Evolutionary conservation across 495 filamentous ascomycete genomes (phyloP), one percentile per base, ranked within the genome.

Genomic region (Penicillium dipodomyicola): DNA sequence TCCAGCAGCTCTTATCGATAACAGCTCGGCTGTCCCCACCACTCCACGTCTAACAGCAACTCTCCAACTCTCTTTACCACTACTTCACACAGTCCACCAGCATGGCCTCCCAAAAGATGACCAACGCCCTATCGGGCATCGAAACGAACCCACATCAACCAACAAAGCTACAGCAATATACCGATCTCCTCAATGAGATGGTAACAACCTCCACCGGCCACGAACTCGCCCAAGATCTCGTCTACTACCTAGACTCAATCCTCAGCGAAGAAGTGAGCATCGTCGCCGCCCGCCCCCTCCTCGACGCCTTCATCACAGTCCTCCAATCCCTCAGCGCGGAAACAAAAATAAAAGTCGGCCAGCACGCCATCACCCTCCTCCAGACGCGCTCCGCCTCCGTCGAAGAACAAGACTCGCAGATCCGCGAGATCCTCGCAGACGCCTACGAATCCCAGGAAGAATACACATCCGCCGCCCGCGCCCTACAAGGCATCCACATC

Each of bases 361-460:
- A 83, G 55, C 81, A 87, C 62, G 82, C 87, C 27, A 76, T 93
- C 37, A 76, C 79, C 43, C 75, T 84, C 37, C 80, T 96, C 30
- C 77, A 81, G 55, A 79, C 83, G 49, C 81, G 82, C 65, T 77
- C 87, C 61, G 77, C 87, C 54, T 90, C 89, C 5, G 89, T 89
- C 64, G 95, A 97, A 72, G 90, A 97, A 70, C 84, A 88, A 57
- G 90, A 91, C 62, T 80, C 86, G 1, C 79, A 81, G 55, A 82
- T 97, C 49, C 87, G 91, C 46, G 85, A 91, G 62, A 80, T 91
- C 23, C 79, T 96, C 5, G 94, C 95, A 5, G 82, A 88, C 50
- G 89, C 91, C 23, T 87, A 94, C 76, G 91, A 96, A 69, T 71
- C 70, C 27, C 80, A 89, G 56, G 91, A 96, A 20, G 90, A 96